Percentiles rank a stretch among this genome's conserved stretches.
phyloP scores from a whole-genome alignment of 495 filamentous ascomycete genomes.

The Polyplosphaeria fusca region DNA sequence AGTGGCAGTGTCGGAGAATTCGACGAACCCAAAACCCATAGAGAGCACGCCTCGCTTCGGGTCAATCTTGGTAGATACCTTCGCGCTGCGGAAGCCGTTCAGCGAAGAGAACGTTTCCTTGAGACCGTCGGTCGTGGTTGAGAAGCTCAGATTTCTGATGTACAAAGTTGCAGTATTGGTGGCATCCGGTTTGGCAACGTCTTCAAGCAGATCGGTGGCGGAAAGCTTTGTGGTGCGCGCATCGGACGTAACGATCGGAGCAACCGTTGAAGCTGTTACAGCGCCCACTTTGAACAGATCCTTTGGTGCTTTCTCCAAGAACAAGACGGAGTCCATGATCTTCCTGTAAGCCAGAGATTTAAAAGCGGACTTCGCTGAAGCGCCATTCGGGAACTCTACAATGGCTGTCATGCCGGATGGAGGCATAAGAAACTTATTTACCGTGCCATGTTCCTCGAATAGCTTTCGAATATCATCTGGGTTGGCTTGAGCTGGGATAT shows the following conservation, averaged over 20 bases:
- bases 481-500: constrained; percentile 80
- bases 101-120: constrained; percentile 72
- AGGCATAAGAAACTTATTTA: constrained; percentile 81
- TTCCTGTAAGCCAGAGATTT: constrained; percentile 78
- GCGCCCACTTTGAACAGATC: constrained; percentile 58
- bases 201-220: constrained; percentile 52
- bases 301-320: constrained; percentile 89
- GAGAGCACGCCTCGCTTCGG: constrained; percentile 64
- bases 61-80: constrained; percentile 83
- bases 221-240: constrained; percentile 46
- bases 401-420: constrained; percentile 90
- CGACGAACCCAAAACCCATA: constrained; percentile 67
- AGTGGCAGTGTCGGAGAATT: constrained; percentile 73
- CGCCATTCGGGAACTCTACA: constrained; percentile 73
- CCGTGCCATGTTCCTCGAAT: constrained; percentile 69
- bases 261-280: neutral
- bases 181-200: constrained; percentile 49
- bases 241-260: constrained; percentile 30
- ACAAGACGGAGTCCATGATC: constrained; percentile 86
- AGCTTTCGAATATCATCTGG: constrained; percentile 62
- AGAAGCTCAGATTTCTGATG: constrained; percentile 88
- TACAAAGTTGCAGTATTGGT: constrained; percentile 76
- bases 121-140: constrained; percentile 73
- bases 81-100: constrained; percentile 59
- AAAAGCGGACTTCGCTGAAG: constrained; percentile 79